Evolutionary conservation across 805 yeast species (phyloP).

Genomic region (Nakazawaea molendinolei): DNA sequence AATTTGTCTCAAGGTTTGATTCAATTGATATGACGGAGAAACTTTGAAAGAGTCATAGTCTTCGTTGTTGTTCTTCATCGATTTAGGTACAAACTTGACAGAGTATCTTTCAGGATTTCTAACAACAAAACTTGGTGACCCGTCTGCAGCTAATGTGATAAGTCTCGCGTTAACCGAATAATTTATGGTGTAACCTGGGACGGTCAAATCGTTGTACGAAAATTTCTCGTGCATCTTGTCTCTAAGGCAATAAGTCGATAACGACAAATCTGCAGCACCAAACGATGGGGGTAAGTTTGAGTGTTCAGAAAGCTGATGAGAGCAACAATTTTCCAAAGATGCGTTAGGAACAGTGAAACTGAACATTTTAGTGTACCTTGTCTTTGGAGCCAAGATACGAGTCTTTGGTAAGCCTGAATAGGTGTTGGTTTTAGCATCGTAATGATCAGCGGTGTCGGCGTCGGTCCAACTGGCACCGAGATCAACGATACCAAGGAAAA

Average conservation of each 20-base stretch:
- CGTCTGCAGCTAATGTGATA: neutral
- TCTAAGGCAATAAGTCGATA: neutral
- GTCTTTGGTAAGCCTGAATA: constrained; percentile 38
- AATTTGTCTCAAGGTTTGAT: neutral
- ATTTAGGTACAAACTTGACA: constrained; percentile 27
- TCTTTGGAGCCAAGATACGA: constrained; percentile 40
- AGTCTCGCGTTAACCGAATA: constrained; percentile 7
- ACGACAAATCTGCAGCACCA: constrained; percentile 25
- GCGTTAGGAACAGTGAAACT: constrained; percentile 52
- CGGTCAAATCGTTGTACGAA: constrained; percentile 24
- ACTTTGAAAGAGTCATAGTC: neutral
- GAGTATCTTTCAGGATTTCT: neutral
- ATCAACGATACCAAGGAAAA: constrained; percentile 52
- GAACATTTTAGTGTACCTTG: constrained; percentile 50
- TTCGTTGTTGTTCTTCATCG: constrained; percentile 35
- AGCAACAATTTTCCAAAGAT: constrained; percentile 45
- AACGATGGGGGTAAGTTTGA: constrained; percentile 34
- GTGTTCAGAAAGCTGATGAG: constrained; percentile 34
- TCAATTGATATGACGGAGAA: constrained; percentile 2
- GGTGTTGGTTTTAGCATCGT: constrained; percentile 16
- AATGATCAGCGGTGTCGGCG: constrained; percentile 5
- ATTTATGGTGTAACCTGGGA: constrained; percentile 15
- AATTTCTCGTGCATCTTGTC: constrained; percentile 24
- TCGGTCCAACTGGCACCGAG: constrained; percentile 45
- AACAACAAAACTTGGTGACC: neutral